These are phyloP conservation scores for Pythium aristosporum DNA, from an alignment of 352 stramenopile species.

Conservation along the genomic window DNA sequence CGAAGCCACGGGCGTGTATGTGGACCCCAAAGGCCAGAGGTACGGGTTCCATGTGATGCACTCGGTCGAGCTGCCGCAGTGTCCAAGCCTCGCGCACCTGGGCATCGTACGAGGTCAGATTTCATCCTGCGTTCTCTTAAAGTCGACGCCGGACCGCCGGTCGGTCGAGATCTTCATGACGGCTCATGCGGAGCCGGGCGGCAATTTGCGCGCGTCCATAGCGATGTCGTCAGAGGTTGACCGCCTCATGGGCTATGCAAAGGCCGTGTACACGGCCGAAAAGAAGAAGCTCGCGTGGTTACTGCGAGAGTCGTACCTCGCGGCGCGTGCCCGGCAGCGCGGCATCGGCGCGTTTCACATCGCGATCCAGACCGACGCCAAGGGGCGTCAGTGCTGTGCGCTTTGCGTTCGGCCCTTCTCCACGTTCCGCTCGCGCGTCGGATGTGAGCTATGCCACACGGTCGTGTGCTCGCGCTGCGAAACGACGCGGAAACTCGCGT, in stretches of 20 bases:
- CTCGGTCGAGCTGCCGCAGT: conserved; percentile 34
- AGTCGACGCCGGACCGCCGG: conserved; percentile 7
- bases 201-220: conserved; percentile 21
- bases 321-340: not conserved
- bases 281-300: conserved; percentile 35
- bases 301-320: not conserved
- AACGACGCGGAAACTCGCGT: conserved; percentile 16
- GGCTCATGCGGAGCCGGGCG: conserved; percentile 24
- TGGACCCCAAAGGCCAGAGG: conserved; percentile 32
- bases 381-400: conserved; percentile 6
- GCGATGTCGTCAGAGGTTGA: conserved; percentile 25
- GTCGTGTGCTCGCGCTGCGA: conserved; percentile 10
- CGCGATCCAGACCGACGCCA: not conserved
- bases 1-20: conserved; percentile 42
- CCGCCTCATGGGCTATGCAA: conserved; percentile 29
- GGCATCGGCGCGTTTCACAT: not conserved
- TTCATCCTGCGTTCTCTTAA: conserved; percentile 23
- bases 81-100: not conserved
- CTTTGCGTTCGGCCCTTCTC: conserved; percentile 4
- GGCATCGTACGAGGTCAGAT: conserved; percentile 14
- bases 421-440: not conserved
- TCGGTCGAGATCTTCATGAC: conserved; percentile 35
- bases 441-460: conserved; percentile 13
- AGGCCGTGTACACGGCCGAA: conserved; percentile 29
- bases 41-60: conserved; percentile 41